A percentile compares a stretch with the other conserved stretches of the same genome.
Conservation (phyloP, 495 filamentous ascomycete species). For the Choiromyces venosus region DNA sequence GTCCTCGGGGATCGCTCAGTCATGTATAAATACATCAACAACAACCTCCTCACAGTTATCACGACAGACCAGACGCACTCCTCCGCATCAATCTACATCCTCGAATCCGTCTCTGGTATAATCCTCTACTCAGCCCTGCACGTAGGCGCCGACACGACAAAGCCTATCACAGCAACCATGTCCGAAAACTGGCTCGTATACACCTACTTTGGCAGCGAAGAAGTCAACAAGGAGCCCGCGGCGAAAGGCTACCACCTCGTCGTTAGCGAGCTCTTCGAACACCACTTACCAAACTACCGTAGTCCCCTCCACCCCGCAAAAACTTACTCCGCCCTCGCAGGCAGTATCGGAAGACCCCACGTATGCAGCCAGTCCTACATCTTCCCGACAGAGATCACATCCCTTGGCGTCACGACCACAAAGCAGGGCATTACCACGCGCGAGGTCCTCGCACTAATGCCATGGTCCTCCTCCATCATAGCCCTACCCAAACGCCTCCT, state of each 20-base stretch:
- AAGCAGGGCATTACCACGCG: slow-evolving; percentile 87
- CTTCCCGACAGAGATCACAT: slow-evolving; percentile 66
- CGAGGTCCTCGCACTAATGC: slow-evolving; percentile 71
- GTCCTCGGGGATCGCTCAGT: slow-evolving; percentile 87
- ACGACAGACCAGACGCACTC: slow-evolving; percentile 53
- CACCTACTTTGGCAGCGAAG: slow-evolving; percentile 61
- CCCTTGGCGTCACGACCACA: slow-evolving; percentile 79
- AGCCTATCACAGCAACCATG: slow-evolving; percentile 68
- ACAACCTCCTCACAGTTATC: slow-evolving; percentile 75
- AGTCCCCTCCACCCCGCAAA: slow-evolving; percentile 62
- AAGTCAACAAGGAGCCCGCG: slow-evolving; percentile 45
- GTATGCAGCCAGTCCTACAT: slow-evolving; percentile 74
- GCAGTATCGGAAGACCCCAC: slow-evolving; percentile 54
- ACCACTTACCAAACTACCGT: slow-evolving; percentile 70
- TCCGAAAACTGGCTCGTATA: slow-evolving; percentile 96
- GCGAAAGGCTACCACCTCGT: slow-evolving; percentile 83
- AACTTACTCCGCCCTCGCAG: slow-evolving; percentile 65
- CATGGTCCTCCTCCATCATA: slow-evolving; percentile 63
- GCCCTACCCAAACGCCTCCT: slow-evolving; percentile 71
- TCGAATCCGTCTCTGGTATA: slow-evolving; percentile 80
- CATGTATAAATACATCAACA: slow-evolving; percentile 93
- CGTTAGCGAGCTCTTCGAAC: slow-evolving; percentile 86
- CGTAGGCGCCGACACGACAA: slow-evolving; percentile 64
- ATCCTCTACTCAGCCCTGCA: slow-evolving; percentile 67
- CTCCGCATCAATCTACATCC: slow-evolving; percentile 65